These are phyloP conservation scores for Melaleuca quinquenervia DNA, from an alignment of 345 rosid genomes.

Conservation along the genomic window DNA sequence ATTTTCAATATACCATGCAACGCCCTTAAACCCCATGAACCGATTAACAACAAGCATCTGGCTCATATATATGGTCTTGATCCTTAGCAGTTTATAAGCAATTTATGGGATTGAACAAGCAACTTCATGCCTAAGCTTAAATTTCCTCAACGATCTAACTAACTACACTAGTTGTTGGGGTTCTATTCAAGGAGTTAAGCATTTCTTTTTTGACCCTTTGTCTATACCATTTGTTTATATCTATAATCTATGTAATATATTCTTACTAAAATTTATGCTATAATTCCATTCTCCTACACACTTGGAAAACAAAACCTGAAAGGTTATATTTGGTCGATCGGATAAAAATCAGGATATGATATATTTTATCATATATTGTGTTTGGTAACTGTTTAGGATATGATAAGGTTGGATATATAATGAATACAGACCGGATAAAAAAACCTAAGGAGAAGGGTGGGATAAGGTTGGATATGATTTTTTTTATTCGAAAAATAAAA, in stretches of 20 bases:
- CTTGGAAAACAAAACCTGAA: not conserved
- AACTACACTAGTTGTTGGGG: not conserved
- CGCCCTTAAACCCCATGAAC: not conserved
- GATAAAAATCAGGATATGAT: too few relatives aligned
- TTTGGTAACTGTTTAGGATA: too few relatives aligned
- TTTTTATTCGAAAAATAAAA: too few relatives aligned
- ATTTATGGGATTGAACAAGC: not conserved
- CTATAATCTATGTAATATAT: not conserved
- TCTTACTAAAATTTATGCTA: not conserved
- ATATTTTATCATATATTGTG: too few relatives aligned
- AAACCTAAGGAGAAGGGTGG: too few relatives aligned
- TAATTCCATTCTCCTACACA: not conserved
- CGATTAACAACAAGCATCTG: not conserved
- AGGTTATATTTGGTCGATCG: too few relatives aligned
- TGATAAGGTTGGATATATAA: too few relatives aligned
- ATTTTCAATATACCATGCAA: not conserved
- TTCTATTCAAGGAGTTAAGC: not conserved
- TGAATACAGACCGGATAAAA: too few relatives aligned
- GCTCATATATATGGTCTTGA: not conserved
- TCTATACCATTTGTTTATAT: not conserved
- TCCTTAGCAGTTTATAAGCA: not conserved
- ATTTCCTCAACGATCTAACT: not conserved
- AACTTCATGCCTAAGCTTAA: not conserved
- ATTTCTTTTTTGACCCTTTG: not conserved
- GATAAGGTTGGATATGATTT: too few relatives aligned